Evolutionary conservation across 2,329 filamentous ascomycete species (phyloP).

Genomic region (Fusarium palustre): DNA sequence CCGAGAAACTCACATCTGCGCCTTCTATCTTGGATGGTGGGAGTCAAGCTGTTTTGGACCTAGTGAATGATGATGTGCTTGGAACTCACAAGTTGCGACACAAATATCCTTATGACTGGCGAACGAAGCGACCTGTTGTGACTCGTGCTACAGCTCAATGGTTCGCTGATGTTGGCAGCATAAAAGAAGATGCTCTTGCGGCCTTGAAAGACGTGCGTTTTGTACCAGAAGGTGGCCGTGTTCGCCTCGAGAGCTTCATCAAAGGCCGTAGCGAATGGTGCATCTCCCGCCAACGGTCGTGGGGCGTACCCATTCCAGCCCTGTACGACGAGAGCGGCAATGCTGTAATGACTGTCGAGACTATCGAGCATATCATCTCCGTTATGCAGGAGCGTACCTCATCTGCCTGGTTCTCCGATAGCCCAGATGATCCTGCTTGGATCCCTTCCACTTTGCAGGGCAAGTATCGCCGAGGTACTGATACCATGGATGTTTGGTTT

Average conservation of each 20-base stretch:
- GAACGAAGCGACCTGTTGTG: conserved; percentile 92
- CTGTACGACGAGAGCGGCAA: conserved; percentile 80
- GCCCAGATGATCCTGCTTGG: conserved; percentile 80
- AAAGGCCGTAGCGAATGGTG: conserved; percentile 95
- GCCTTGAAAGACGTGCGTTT: conserved; percentile 81
- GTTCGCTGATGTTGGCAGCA: conserved; percentile 91
- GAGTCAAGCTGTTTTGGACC: conserved; percentile 73
- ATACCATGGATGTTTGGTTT: conserved; percentile 99
- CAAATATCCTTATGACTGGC: conserved; percentile 98
- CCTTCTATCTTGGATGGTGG: conserved; percentile 79
- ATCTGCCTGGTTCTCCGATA: conserved; percentile 96
- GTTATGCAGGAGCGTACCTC: conserved; percentile 81
- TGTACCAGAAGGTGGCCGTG: conserved; percentile 78
- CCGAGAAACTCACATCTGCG: conserved; percentile 72
- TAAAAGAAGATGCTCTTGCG: conserved; percentile 78
- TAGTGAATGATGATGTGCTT: conserved; percentile 75
- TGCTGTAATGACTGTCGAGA: conserved; percentile 82
- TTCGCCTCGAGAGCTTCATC: conserved; percentile 85
- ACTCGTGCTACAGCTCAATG: conserved; percentile 94
- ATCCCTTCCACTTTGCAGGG: conserved; percentile 72
- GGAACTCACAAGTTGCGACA: conserved; percentile 79
- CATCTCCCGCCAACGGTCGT: conserved; percentile 93
- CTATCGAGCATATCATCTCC: conserved; percentile 85
- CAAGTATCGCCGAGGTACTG: conserved; percentile 78
- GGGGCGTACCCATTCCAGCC: conserved; percentile 96